Percentiles rank a stretch among this genome's conserved stretches.
Evolutionary conservation across 2,329 filamentous ascomycete species (phyloP).

Genomic region (Orbilia oligospora): DNA sequence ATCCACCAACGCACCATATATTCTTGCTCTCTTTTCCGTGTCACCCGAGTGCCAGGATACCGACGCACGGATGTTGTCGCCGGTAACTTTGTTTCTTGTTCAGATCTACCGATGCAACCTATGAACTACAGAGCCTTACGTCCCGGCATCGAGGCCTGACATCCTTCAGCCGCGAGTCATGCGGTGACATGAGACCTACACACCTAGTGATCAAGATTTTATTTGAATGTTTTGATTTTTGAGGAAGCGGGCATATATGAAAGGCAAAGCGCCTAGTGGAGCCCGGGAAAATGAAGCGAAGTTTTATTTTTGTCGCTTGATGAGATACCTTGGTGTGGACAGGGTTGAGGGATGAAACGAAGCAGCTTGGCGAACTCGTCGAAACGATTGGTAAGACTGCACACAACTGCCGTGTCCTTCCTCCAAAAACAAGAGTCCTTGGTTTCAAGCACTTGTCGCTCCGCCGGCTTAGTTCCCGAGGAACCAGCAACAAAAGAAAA

Average conservation of each 20-base stretch:
- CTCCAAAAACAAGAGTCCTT: neutral
- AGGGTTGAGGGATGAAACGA: slow-evolving; percentile 17
- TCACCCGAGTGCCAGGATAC: too few relatives aligned
- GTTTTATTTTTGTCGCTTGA: slow-evolving; percentile 29
- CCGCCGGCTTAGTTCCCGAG: slow-evolving; percentile 57
- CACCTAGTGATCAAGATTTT: neutral
- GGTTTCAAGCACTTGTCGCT: slow-evolving; percentile 17
- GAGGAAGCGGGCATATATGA: neutral
- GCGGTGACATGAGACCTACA: neutral
- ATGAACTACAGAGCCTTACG: too few relatives aligned
- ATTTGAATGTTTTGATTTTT: too few relatives aligned
- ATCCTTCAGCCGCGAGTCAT: slow-evolving; percentile 4
- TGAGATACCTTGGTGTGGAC: neutral
- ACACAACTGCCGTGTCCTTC: slow-evolving; percentile 12
- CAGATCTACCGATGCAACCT: neutral
- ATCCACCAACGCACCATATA: too few relatives aligned
- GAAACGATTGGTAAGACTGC: slow-evolving; percentile 22
- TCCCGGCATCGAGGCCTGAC: too few relatives aligned
- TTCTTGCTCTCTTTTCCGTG: too few relatives aligned
- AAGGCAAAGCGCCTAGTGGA: slow-evolving; percentile 4
- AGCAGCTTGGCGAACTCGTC: slow-evolving; percentile 33
- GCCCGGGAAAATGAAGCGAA: slow-evolving; percentile 40
- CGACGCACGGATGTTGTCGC: neutral
- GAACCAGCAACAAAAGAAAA: slow-evolving; percentile 38
- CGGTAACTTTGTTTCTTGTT: neutral